Percentiles rank a stretch among this genome's conserved stretches.
phyloP scores from a whole-genome alignment of 768 basidiomycete genomes.

The Boletus rex-veris region DNA sequence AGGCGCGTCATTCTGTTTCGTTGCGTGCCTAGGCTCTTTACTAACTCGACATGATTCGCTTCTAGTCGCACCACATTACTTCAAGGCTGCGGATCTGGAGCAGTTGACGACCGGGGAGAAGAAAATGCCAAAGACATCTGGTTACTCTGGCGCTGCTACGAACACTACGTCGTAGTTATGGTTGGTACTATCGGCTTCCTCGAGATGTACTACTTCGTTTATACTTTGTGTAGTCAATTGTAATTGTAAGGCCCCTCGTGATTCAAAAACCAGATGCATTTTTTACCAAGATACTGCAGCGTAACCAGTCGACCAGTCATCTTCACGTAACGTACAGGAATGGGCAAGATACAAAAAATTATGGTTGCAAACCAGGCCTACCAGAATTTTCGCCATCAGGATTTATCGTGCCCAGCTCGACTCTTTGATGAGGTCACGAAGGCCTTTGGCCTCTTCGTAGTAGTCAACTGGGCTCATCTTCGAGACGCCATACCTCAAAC shows the following conservation, averaged over 20 bases:
- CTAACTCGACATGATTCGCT: constrained; percentile 1
- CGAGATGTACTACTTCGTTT: no score
- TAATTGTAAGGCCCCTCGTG: no score
- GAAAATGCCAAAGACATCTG: constrained; percentile 87
- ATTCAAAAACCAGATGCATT: background rate
- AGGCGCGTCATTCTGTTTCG: constrained; percentile 45
- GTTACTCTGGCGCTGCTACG: constrained; percentile 24
- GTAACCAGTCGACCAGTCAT: background rate
- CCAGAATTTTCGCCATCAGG: background rate
- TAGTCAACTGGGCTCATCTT: constrained; percentile 66
- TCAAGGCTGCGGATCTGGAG: constrained; percentile 81
- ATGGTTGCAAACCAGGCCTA: background rate
- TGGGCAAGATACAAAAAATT: constrained; percentile 1
- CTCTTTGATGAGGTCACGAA: constrained; percentile 55
- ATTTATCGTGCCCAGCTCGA: constrained; percentile 50
- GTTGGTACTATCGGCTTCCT: no score
- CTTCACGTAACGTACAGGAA: constrained; percentile 2
- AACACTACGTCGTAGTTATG: constrained; percentile 7
- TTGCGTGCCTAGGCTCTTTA: background rate
- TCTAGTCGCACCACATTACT: constrained; percentile 93
- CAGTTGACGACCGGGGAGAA: constrained; percentile 77
- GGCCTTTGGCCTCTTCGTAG: constrained; percentile 55
- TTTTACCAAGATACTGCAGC: background rate
- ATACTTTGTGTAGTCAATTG: no score
- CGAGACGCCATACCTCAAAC: constrained; percentile 80